Conservation (phyloP, 176 grass and related monocot genomes). For the Urochloa ruziziensis region DNA sequence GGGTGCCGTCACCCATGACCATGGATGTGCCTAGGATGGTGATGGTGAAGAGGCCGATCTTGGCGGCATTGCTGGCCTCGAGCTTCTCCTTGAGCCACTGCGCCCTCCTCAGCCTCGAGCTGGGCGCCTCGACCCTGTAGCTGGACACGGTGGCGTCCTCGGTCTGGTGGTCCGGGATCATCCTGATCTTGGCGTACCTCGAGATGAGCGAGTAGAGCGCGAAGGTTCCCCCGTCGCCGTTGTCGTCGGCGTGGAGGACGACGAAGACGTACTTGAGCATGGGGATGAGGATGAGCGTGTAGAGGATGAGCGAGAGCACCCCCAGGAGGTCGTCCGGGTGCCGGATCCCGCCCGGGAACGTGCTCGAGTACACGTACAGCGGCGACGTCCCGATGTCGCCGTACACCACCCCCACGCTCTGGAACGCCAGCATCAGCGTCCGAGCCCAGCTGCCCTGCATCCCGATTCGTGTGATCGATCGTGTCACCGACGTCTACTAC, state of each 20-base stretch:
- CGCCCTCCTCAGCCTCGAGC: conserved; percentile 22
- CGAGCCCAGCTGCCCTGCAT: conserved; percentile 41
- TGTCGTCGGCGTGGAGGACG: conserved; percentile 61
- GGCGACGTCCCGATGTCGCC: conserved; percentile 79
- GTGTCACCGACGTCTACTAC: no score
- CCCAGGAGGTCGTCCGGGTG: conserved; percentile 53
- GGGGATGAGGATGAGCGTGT: conserved; percentile 53
- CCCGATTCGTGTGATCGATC: neutral
- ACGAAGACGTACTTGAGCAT: conserved; percentile 67
- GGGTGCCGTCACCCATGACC: conserved; percentile 63
- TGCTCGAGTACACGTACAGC: conserved; percentile 65
- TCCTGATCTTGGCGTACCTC: conserved; percentile 48
- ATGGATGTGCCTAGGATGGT: conserved; percentile 68
- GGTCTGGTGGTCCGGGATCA: conserved; percentile 56
- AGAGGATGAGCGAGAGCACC: conserved; percentile 68
- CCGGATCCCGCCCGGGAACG: conserved; percentile 51
- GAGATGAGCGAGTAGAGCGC: conserved; percentile 68
- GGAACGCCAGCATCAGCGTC: conserved; percentile 64
- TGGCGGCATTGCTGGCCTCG: conserved; percentile 39
- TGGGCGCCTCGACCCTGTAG: conserved; percentile 33
- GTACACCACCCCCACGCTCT: conserved; percentile 70
- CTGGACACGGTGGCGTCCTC: conserved; percentile 54
- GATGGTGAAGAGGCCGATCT: conserved; percentile 37
- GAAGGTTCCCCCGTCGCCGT: conserved; percentile 71
- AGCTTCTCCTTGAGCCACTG: conserved; percentile 44